Conservation (phyloP, 441 rosid species). For the Brassica balearica region DNA sequence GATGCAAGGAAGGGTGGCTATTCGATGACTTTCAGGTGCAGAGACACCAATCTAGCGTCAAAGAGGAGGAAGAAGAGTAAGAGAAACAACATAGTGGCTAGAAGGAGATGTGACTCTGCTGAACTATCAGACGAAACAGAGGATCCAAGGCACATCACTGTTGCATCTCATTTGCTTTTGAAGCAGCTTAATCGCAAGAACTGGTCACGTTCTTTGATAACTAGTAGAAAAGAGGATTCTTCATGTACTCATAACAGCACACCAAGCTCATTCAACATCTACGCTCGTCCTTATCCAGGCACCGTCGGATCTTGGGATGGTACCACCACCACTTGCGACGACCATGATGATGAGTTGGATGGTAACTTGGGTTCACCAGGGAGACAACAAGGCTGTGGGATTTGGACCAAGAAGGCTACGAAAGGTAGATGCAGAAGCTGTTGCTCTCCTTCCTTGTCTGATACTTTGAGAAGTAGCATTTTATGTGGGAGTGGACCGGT, state of each 20-base stretch:
- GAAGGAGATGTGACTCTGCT: slow-evolving; percentile 55
- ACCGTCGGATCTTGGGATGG: slow-evolving; percentile 54
- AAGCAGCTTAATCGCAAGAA: slow-evolving; percentile 70
- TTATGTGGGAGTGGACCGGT: slow-evolving; percentile 67
- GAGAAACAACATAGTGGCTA: slow-evolving; percentile 43
- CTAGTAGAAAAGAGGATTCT: slow-evolving; percentile 67
- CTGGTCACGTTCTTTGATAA: slow-evolving; percentile 69
- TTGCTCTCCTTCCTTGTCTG: slow-evolving; percentile 92
- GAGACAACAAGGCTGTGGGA: slow-evolving; percentile 88
- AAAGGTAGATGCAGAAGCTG: slow-evolving; percentile 78
- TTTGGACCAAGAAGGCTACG: slow-evolving; percentile 85
- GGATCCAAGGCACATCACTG: slow-evolving; percentile 57
- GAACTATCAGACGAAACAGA: slow-evolving; percentile 79
- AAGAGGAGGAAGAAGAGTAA: slow-evolving; percentile 57
- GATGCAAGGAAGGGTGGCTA: slow-evolving; percentile 72
- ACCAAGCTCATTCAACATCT: slow-evolving; percentile 80
- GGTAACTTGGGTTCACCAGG: slow-evolving; percentile 82
- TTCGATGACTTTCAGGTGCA: slow-evolving; percentile 39
- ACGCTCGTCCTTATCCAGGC: slow-evolving; percentile 63
- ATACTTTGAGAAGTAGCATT: slow-evolving; percentile 81
- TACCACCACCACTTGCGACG: slow-evolving; percentile 68
- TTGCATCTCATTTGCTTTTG: slow-evolving; percentile 68
- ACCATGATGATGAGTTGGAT: slow-evolving; percentile 64
- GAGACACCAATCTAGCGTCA: slow-evolving; percentile 29
- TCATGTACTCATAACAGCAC: slow-evolving; percentile 74